These are phyloP conservation scores for Suhomyces maxii DNA, from an alignment of 1,139 yeast species.

Conservation along the genomic window DNA sequence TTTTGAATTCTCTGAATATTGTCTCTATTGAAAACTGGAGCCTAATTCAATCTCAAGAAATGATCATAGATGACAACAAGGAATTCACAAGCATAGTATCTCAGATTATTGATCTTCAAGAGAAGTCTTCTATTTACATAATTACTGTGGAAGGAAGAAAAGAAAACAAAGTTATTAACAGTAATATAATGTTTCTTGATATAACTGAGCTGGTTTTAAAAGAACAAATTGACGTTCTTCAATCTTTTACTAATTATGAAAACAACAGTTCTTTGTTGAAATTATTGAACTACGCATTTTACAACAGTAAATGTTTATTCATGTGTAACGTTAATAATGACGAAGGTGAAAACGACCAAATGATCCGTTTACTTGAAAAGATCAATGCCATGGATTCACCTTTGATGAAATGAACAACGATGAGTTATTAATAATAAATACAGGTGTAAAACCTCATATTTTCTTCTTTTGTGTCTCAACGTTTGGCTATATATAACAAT, in stretches of 20 bases:
- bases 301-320: constrained; percentile 26
- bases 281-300: constrained; percentile 19
- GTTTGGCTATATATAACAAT: too few relatives aligned
- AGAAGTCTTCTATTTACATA: constrained; percentile 6
- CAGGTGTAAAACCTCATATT: too few relatives aligned
- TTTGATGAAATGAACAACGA: constrained; percentile 10
- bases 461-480: background rate
- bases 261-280: constrained; percentile 13
- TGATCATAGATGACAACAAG: constrained; percentile 17
- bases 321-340: constrained; percentile 14
- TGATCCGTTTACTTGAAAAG: constrained; percentile 12
- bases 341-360: constrained; percentile 11
- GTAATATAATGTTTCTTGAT: constrained; percentile 18
- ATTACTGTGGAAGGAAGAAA: constrained; percentile 11
- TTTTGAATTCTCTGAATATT: constrained; percentile 15
- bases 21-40: constrained; percentile 9
- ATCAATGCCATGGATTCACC: constrained; percentile 18
- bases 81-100: constrained; percentile 8
- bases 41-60: constrained; percentile 21
- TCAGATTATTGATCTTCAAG: constrained; percentile 1
- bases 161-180: constrained; percentile 8
- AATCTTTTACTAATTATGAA: background rate
- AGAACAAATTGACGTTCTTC: constrained; percentile 3
- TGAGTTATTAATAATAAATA: background rate
- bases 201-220: constrained; percentile 8